Evolutionary conservation across 495 filamentous ascomycete genomes (phyloP), one percentile per base, ranked within the genome.

Genomic region (Lasiosphaeris hirsuta): DNA sequence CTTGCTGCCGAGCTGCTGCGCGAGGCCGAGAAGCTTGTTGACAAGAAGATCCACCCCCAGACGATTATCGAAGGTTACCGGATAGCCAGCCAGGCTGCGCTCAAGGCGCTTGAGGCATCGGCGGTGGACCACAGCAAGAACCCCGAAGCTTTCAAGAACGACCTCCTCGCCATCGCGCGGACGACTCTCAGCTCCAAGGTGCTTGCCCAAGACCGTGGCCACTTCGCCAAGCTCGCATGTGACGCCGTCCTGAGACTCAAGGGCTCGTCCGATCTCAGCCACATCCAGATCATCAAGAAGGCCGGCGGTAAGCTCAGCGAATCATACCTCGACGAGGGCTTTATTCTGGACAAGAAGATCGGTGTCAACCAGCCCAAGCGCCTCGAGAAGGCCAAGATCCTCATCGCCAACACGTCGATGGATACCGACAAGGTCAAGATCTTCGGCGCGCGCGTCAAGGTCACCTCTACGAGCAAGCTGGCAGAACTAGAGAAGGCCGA

Each of bases 371-470:
- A 98, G 72, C 92, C 94, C 18, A 97, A 97, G 79, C 82, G 90
- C 44, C 78, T 98, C 63, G 94, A 97, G 75, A 97, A 97, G 69
- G 94, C 92, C 49, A 97, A 97, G 81, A 97, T 98, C 58, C 75
- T 98, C 14, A 88, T 97, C 23, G 94, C 94, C 54, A 98, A 98
- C 74, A 98, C 94, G 10, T 87, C 93, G 6, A 98, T 98, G 94
- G 94, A 98, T 72, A 97, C 94, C 23, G 94, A 98, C 75, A 98
- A 98, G 81, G 89, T 98, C 76, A 98, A 98, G 83, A 97, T 98
- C 64, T 98, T 97, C 69, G 94, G 94, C 56, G 94, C 94, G 15
- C 85, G 91, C 19, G 89, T 97, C 64, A 96, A 96, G 81, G 94
- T 92, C 18, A 90, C 90, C 63, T 92, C 90, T 35, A 98, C 94